Evolutionary conservation across 2,329 filamentous ascomycete genomes (phyloP).

Genomic region (Cladosporium austrohemisphaericum): DNA sequence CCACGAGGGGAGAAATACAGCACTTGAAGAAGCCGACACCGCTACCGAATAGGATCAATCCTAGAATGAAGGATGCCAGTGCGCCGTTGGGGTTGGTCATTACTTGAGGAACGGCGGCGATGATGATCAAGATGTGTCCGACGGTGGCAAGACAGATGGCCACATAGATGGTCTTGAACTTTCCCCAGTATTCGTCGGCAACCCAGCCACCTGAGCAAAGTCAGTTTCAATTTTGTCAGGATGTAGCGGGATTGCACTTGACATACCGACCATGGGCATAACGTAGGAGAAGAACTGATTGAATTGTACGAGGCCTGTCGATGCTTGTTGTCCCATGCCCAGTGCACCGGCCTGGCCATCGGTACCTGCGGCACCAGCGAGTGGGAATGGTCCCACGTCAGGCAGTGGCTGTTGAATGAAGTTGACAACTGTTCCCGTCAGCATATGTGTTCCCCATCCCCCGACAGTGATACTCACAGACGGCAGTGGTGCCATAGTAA

Average conservation of each 20-base stretch:
- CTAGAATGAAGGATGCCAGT: constrained; percentile 59
- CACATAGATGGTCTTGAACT: constrained; percentile 67
- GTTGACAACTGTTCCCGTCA: constrained; percentile 38
- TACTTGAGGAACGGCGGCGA: constrained; percentile 60
- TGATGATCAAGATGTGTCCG: constrained; percentile 64
- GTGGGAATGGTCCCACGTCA: constrained; percentile 18
- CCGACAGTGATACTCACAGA: constrained; percentile 31
- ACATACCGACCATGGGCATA: constrained; percentile 38
- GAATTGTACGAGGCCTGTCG: constrained; percentile 43
- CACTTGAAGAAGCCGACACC: constrained; percentile 77
- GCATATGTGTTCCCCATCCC: no score
- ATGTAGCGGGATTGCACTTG: neutral
- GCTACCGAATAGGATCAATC: constrained; percentile 64
- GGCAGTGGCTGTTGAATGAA: constrained; percentile 44
- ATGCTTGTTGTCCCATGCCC: constrained; percentile 40
- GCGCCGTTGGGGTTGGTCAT: constrained; percentile 57
- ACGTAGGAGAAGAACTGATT: constrained; percentile 50
- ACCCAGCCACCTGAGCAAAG: constrained; percentile 38
- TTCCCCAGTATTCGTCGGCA: constrained; percentile 66
- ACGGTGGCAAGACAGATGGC: constrained; percentile 59
- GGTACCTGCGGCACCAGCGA: constrained; percentile 17
- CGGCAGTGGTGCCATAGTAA: constrained; percentile 42
- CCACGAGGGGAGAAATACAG: constrained; percentile 57
- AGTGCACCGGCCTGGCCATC: constrained; percentile 39
- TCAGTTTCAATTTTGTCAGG: neutral